phyloP scores from a whole-genome alignment of 805 yeast genomes.

The Spathaspora arborariae region DNA sequence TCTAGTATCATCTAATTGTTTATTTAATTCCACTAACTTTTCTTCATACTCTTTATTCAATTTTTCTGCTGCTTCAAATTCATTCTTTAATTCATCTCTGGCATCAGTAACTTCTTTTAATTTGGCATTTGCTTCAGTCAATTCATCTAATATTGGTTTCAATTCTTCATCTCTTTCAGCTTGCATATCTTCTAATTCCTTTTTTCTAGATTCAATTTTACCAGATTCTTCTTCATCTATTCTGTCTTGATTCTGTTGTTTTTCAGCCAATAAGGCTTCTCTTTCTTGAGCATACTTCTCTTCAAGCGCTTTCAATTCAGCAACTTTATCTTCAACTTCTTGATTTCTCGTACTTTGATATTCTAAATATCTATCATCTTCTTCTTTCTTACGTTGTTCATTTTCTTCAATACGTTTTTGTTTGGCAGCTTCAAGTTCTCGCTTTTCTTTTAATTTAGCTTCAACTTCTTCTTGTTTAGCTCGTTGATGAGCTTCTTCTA shows the following conservation, averaged over 20 bases:
- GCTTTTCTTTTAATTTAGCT: conserved; percentile 31
- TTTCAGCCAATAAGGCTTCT: conserved; percentile 41
- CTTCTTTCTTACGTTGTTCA: conserved; percentile 28
- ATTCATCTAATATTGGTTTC: conserved; percentile 52
- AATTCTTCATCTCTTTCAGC: conserved; percentile 50
- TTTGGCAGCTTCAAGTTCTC: conserved; percentile 33
- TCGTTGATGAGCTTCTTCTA: conserved; percentile 27
- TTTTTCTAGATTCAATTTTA: conserved; percentile 42
- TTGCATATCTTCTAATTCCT: conserved; percentile 46
- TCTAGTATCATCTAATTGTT: conserved; percentile 41
- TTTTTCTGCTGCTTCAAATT: conserved; percentile 41
- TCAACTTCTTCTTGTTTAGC: conserved; percentile 25
- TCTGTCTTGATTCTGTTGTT: conserved; percentile 43
- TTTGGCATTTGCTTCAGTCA: conserved; percentile 46
- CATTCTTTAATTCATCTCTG: conserved; percentile 43
- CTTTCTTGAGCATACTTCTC: conserved; percentile 36
- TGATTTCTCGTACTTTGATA: conserved; percentile 27
- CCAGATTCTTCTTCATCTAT: conserved; percentile 42
- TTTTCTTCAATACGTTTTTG: conserved; percentile 28
- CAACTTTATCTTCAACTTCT: conserved; percentile 25
- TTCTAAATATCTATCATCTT: conserved; percentile 24
- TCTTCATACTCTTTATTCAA: conserved; percentile 43
- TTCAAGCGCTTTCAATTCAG: conserved; percentile 33
- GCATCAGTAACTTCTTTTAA: conserved; percentile 49
- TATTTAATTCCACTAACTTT: conserved; percentile 41